These are phyloP conservation scores for Cylindrodendrum hubeiense DNA, from an alignment of 2,329 filamentous ascomycete species.

Conservation along the genomic window DNA sequence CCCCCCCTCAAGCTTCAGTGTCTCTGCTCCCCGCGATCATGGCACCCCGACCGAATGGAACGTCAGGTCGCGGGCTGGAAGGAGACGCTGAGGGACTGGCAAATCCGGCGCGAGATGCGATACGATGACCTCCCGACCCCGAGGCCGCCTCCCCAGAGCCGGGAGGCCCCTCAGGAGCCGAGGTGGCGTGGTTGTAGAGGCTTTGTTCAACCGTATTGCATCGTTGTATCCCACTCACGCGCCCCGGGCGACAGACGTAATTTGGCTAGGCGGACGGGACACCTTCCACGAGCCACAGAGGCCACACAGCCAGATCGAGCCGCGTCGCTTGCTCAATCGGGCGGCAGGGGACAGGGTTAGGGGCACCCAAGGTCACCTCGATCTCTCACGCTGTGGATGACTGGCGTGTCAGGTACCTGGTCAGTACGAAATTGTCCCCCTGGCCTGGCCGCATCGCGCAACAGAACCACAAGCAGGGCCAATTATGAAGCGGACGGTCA, in stretches of 20 bases:
- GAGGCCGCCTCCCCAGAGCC: slow-evolving; percentile 21
- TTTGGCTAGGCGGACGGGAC: slow-evolving; percentile 30
- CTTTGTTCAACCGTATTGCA: slow-evolving; percentile 41
- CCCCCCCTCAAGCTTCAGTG: slow-evolving; percentile 24
- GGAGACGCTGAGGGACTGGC: slow-evolving; percentile 9
- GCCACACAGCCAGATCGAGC: slow-evolving; percentile 38
- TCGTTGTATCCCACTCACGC: slow-evolving; percentile 36
- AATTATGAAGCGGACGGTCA: slow-evolving; percentile 29
- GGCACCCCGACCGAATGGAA: slow-evolving; percentile 3
- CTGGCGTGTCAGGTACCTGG: slow-evolving; percentile 30
- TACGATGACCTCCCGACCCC: slow-evolving; percentile 31
- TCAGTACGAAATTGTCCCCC: slow-evolving; percentile 32
- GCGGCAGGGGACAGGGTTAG: slow-evolving; percentile 25
- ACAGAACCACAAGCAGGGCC: slow-evolving; percentile 27
- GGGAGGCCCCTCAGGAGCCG: slow-evolving; percentile 42
- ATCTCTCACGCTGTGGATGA: slow-evolving; percentile 23
- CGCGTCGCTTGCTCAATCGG: slow-evolving; percentile 36
- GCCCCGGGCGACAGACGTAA: slow-evolving; percentile 33
- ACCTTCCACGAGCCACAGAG: slow-evolving; percentile 28
- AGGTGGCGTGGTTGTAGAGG: slow-evolving; percentile 43
- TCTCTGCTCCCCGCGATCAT: slow-evolving; percentile 22
- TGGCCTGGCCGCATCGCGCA: slow-evolving; percentile 30
- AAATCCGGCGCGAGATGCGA: slow-evolving; percentile 35
- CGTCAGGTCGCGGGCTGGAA: slow-evolving; percentile 1
- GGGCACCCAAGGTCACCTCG: slow-evolving; percentile 32